Conservation (phyloP, 2,329 filamentous ascomycete species). For the Hypoxylon sp. region DNA sequence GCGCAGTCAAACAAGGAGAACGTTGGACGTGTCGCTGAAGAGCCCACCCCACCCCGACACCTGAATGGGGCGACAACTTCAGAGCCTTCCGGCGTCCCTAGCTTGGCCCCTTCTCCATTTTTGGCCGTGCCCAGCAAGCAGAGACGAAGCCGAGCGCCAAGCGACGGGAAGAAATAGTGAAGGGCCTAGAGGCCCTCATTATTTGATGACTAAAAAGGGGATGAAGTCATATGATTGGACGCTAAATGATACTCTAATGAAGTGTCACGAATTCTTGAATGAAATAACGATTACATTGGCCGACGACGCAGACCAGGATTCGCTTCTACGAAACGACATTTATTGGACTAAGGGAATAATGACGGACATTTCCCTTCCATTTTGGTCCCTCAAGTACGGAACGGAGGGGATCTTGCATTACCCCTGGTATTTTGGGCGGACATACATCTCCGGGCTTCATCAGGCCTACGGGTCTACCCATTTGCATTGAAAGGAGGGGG, state of each 20-base stretch:
- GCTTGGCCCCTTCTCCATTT: slow-evolving; percentile 18
- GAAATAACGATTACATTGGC: background rate
- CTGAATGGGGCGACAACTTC: slow-evolving; percentile 41
- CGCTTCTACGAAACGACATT: background rate
- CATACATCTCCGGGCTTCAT: slow-evolving; percentile 1
- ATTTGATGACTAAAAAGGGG: slow-evolving; percentile 16
- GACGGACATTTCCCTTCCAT: background rate
- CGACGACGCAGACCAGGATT: background rate
- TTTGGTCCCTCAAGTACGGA: background rate
- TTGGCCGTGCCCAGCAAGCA: slow-evolving; percentile 37
- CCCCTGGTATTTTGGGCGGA: slow-evolving; percentile 18
- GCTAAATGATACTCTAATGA: background rate
- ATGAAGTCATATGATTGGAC: background rate
- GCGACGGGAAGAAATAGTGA: slow-evolving; percentile 48
- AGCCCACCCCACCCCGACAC: slow-evolving; percentile 29
- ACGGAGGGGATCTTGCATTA: slow-evolving; percentile 11
- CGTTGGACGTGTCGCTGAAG: slow-evolving; percentile 29
- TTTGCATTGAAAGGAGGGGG: slow-evolving; percentile 16
- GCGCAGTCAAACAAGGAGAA: slow-evolving; percentile 51
- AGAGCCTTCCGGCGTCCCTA: slow-evolving; percentile 13
- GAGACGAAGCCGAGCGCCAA: slow-evolving; percentile 46
- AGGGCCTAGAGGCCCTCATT: slow-evolving; percentile 40
- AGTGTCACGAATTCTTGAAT: background rate
- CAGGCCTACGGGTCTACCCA: background rate
- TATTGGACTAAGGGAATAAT: background rate